Base-by-base conservation (phyloP, 1,284 basidiomycete species). In the Papiliotrema terrestris region DNA sequence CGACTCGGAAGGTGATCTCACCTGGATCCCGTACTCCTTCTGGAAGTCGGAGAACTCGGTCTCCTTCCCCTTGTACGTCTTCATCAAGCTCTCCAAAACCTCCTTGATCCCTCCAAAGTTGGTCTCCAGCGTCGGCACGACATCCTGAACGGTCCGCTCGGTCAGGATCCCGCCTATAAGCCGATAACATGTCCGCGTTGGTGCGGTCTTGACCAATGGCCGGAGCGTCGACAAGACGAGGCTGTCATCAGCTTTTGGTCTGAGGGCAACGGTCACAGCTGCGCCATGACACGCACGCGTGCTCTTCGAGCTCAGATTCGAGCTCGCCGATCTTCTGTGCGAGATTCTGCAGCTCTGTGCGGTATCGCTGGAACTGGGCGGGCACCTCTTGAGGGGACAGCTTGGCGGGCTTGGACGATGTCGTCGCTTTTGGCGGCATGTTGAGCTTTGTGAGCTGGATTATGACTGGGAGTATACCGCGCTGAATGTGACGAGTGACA, bases 141-240 rank as follows among this genome's bases (percentile, higher is more conserved):
- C 92, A 66, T 98, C 96, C 71, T 89, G 87, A 45, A 98, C 96
- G 0, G 92, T 98, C 46, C 94, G 83, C 75, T 98, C 93, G 25
- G 98, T 94, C 9, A 99, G 83, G 2, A 97, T 87, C 29, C 95
- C 96, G 13, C 96, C 96, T 58, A 99, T 89, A 63, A 98, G 82
- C 48, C 96, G 86, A 78, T 98, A 99, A 78, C 96, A 98, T 78
- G 91, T 93, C 58, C 96, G 86, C 69, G 86, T 82, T 23, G 95
- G 92, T 57, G 95, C 90, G 8, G 86, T 85, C 64, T 93, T 86
- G 56, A 68, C 45, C 6, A 77, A 57, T n/a, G 75, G 75, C 49
- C 87, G 83, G 26, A 99, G 79, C 1, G 95, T 98, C 1, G 83
- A 83, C 45, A 98, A 82, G 9, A 99, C 96, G 17, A 98, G 81